A percentile compares a stretch with the other conserved stretches of the same genome.
Conservation (phyloP, 306 rosid species). For the Pterocarpus santalinus region DNA sequence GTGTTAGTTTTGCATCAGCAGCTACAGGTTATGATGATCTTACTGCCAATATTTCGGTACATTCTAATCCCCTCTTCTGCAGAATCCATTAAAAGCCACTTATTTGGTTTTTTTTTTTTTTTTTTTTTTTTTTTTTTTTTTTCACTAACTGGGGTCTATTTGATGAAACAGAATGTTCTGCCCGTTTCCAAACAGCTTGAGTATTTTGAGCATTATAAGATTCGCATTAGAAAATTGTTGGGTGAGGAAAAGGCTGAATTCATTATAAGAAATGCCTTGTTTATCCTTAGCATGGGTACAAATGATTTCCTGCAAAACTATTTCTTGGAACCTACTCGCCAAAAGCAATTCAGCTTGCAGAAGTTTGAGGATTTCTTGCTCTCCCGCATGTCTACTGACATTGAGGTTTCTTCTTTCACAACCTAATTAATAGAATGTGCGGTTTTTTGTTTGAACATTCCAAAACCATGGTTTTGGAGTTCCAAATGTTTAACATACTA, state of each 20-base stretch:
- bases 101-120: not conserved
- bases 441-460: too few species aligned
- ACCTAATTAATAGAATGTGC: not conserved
- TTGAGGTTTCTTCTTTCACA: constrained; percentile 54
- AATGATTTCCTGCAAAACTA: constrained; percentile 82
- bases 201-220: constrained; percentile 72
- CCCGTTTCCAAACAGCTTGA: constrained; percentile 63
- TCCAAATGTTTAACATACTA: too few species aligned
- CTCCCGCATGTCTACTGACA: constrained; percentile 54
- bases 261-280: constrained; percentile 59
- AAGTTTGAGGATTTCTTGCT: constrained; percentile 65
- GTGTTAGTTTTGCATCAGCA: constrained; percentile 90
- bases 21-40: constrained; percentile 81
- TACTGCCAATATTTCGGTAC: constrained; percentile 77
- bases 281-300: constrained; percentile 72
- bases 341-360: constrained; percentile 62
- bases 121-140: not conserved
- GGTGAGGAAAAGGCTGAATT: constrained; percentile 59
- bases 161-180: constrained; percentile 66
- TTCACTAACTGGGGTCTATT: not conserved
- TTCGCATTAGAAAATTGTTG: constrained; percentile 57
- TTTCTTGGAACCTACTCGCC: constrained; percentile 70
- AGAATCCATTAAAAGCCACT: not conserved
- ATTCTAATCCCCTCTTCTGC: not conserved
- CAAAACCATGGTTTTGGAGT: too few species aligned